Evolutionary conservation across 257 asterid genomes (phyloP).

Genomic region (Gynochthodes officinalis): DNA sequence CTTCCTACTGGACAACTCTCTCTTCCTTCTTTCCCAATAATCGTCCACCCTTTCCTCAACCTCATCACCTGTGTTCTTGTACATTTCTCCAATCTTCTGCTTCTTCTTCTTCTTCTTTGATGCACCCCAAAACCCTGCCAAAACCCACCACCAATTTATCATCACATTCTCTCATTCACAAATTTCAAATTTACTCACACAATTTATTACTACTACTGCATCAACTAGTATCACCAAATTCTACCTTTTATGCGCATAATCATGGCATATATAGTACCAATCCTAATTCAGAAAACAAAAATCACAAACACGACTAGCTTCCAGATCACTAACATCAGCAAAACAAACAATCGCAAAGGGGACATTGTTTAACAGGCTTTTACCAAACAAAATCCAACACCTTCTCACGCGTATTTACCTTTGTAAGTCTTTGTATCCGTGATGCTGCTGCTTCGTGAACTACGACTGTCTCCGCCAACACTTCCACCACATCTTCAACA

Average conservation of each 20-base stretch:
- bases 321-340: no score
- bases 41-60: constrained; percentile 22
- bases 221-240: no score
- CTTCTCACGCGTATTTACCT: constrained; percentile 29
- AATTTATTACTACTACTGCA: no score
- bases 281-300: no score
- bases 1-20: constrained; percentile 18
- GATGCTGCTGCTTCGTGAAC: constrained; percentile 57
- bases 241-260: no score
- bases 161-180: not conserved
- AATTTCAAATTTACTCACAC: not conserved
- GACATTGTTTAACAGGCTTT: no score
- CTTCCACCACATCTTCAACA: constrained; percentile 61
- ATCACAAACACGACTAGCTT: no score
- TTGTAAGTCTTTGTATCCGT: constrained; percentile 60
- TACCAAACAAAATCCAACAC: not conserved
- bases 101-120: constrained; percentile 24
- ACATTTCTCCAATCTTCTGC: constrained; percentile 3
- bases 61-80: constrained; percentile 28
- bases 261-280: no score
- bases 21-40: constrained; percentile 23
- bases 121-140: constrained; percentile 52
- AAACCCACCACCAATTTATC: not conserved
- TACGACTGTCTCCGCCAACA: constrained; percentile 47
- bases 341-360: no score